These are phyloP conservation scores for Fomitiporia mediterranea DNA, from an alignment of 1,284 basidiomycete genomes.

Conservation along the genomic window DNA sequence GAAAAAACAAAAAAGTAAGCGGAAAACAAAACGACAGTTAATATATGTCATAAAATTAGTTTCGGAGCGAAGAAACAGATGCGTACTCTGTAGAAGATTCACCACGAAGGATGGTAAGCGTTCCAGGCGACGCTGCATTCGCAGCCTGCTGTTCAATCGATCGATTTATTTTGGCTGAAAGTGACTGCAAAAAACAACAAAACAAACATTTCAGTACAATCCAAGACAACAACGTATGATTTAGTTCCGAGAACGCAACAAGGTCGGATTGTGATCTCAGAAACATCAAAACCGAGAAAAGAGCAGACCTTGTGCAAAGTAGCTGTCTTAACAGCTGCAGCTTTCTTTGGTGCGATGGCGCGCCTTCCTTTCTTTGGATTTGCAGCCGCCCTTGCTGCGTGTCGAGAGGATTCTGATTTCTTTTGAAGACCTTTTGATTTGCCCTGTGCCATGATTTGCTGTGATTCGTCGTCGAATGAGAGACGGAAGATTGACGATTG, in stretches of 20 bases:
- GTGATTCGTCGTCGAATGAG: neutral
- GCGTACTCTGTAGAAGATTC: slow-evolving; percentile 35
- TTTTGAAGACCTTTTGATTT: slow-evolving; percentile 62
- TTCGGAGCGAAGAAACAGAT: neutral
- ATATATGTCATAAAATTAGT: neutral
- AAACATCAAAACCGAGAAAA: neutral
- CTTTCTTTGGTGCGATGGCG: slow-evolving; percentile 69
- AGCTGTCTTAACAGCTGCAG: slow-evolving; percentile 60
- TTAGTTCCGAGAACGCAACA: too few relatives aligned
- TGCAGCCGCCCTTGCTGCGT: slow-evolving; percentile 57
- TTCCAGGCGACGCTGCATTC: slow-evolving; percentile 77
- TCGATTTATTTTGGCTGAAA: slow-evolving; percentile 85
- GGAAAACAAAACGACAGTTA: too few relatives aligned
- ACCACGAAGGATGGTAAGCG: slow-evolving; percentile 86
- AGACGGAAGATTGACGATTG: neutral
- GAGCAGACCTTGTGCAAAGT: slow-evolving; percentile 57
- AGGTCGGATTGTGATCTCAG: neutral
- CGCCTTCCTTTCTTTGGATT: slow-evolving; percentile 70
- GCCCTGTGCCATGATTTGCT: slow-evolving; percentile 47
- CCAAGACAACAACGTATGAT: too few relatives aligned
- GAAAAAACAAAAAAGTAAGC: neutral
- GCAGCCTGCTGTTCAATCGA: slow-evolving; percentile 90
- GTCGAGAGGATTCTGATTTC: slow-evolving; percentile 47
- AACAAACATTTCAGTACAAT: too few relatives aligned
- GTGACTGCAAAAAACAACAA: slow-evolving; percentile 42